Percentiles rank a stretch among this genome's conserved stretches.
phyloP scores from a whole-genome alignment of 2,329 filamentous ascomycete genomes.

The Neofusicoccum ribis region DNA sequence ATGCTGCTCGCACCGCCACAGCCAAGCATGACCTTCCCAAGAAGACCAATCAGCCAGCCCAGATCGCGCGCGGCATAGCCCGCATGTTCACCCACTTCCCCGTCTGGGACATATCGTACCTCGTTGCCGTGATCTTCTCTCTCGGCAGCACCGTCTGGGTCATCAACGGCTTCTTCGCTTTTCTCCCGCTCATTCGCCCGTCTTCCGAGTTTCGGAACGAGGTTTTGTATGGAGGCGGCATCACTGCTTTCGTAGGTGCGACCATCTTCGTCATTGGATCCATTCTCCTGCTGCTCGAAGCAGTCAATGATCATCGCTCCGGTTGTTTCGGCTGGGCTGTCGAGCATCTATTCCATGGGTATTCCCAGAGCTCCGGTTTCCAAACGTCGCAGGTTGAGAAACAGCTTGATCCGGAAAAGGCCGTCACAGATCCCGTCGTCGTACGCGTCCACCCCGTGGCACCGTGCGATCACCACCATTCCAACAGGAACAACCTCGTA shows the following conservation, averaged over 20 bases:
- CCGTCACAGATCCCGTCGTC: constrained; percentile 7
- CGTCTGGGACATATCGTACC: constrained; percentile 59
- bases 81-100: constrained; percentile 55
- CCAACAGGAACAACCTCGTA: constrained; percentile 34
- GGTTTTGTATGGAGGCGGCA: constrained; percentile 55
- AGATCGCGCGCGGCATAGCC: constrained; percentile 40
- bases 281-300: constrained; percentile 64
- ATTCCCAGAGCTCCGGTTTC: constrained; percentile 19
- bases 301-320: constrained; percentile 65
- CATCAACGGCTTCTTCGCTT: constrained; percentile 63
- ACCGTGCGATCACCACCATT: constrained; percentile 39
- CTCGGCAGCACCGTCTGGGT: constrained; percentile 49
- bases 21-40: constrained; percentile 28
- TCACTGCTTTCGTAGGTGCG: constrained; percentile 66
- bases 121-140: constrained; percentile 57
- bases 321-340: constrained; percentile 71
- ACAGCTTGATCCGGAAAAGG: constrained; percentile 22
- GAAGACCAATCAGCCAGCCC: constrained; percentile 33
- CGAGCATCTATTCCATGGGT: constrained; percentile 40
- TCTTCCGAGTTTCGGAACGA: constrained; percentile 57
- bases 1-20: constrained; percentile 18
- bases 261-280: constrained; percentile 67
- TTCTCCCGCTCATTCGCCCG: constrained; percentile 58
- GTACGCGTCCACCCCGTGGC: neutral
- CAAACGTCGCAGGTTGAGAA: constrained; percentile 19